phyloP scores from a whole-genome alignment of 371 early-diverging fungal genomes.

The Fennellomyces sp. region DNA sequence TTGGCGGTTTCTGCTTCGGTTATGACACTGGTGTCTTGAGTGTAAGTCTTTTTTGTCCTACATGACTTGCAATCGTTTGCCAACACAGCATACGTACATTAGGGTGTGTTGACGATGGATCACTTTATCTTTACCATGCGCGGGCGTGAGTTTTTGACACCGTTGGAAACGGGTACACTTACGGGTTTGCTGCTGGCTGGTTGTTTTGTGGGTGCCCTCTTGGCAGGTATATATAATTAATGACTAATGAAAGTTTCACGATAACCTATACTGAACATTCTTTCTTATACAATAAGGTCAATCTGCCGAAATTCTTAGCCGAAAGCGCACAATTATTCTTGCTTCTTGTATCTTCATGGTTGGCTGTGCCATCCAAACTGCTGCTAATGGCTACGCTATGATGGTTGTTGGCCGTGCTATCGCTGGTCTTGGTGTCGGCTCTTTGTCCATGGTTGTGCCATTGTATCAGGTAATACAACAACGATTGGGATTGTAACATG shows the following conservation, averaged over 20 bases:
- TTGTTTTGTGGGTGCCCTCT: slow-evolving; percentile 52
- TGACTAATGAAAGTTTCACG: too few species aligned
- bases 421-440: slow-evolving; percentile 81
- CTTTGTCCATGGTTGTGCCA: slow-evolving; percentile 66
- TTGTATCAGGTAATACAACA: slow-evolving; percentile 13
- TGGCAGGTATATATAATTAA: slow-evolving; percentile 28
- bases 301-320: slow-evolving; percentile 38
- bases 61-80: slow-evolving; percentile 28
- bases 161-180: slow-evolving; percentile 47
- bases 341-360: slow-evolving; percentile 33
- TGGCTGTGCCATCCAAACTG: slow-evolving; percentile 58
- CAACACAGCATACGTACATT: background rate
- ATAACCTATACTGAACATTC: too few species aligned
- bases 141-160: slow-evolving; percentile 21
- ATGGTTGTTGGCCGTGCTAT: slow-evolving; percentile 72
- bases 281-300: slow-evolving; percentile 13
- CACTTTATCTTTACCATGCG: slow-evolving; percentile 46
- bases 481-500: too few species aligned
- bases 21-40: slow-evolving; percentile 57
- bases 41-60: slow-evolving; percentile 6
- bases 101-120: slow-evolving; percentile 45
- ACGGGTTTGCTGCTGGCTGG: slow-evolving; percentile 51
- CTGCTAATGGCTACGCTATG: slow-evolving; percentile 48
- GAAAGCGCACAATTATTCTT: slow-evolving; percentile 44
- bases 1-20: slow-evolving; percentile 58